Evolutionary conservation across 2,329 filamentous ascomycete genomes (phyloP).

Genomic region (Pseudocercospora macadamiae): DNA sequence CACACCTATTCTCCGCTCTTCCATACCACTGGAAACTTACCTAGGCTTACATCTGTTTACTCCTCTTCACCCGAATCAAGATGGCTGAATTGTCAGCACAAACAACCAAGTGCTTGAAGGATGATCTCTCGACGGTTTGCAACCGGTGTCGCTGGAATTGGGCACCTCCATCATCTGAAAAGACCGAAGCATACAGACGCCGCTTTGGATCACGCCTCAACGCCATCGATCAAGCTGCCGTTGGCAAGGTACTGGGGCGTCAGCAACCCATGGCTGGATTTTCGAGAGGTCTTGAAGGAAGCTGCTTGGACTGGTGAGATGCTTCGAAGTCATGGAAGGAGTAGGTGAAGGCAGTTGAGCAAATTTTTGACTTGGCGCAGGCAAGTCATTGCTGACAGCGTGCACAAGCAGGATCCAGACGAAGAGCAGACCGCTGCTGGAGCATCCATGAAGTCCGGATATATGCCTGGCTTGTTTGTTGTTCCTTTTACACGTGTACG

Average conservation of each 20-base stretch:
- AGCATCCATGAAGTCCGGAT: too few species aligned
- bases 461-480: too few species aligned
- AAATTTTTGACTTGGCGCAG: too few species aligned
- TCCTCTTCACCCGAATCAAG: not conserved
- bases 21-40: not conserved
- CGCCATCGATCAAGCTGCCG: not conserved
- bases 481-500: too few species aligned
- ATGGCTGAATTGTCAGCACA: not conserved
- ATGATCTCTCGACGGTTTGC: not conserved
- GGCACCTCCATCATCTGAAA: not conserved
- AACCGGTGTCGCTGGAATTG: slow-evolving; percentile 1
- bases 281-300: not conserved
- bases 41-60: too few species aligned
- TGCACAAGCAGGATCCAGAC: too few species aligned
- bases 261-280: slow-evolving; percentile 3
- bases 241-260: not conserved
- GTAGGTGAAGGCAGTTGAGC: too few species aligned
- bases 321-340: too few species aligned
- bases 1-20: not conserved
- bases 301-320: not conserved
- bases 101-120: not conserved
- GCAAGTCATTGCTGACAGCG: too few species aligned
- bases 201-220: not conserved
- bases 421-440: too few species aligned
- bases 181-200: not conserved